These are phyloP conservation scores for Leersia perrieri DNA, from an alignment of 176 grass and related monocot genomes.

Conservation along the genomic window DNA sequence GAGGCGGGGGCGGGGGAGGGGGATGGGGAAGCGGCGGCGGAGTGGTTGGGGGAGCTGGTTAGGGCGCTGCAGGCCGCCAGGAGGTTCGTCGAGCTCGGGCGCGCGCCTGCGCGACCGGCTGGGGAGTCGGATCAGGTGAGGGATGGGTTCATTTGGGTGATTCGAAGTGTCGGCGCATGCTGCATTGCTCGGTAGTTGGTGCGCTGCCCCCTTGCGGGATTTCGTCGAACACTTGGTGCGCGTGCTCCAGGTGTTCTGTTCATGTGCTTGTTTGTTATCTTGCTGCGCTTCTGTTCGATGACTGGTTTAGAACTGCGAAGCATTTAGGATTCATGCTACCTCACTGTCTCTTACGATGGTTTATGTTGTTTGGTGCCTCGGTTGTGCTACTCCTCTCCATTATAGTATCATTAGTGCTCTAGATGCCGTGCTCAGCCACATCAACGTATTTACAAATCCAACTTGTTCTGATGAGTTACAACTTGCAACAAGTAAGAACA, in stretches of 20 bases:
- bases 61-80: constrained; percentile 62
- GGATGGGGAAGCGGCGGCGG: not conserved
- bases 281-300: not conserved
- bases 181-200: constrained; percentile 42
- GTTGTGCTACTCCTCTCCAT: not conserved
- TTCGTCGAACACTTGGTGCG: constrained; percentile 27
- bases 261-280: not conserved
- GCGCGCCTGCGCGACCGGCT: not conserved
- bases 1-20: constrained; percentile 16
- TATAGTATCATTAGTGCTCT: not conserved
- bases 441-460: not conserved
- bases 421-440: not conserved
- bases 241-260: not conserved
- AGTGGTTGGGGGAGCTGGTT: constrained; percentile 55
- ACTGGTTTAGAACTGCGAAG: not conserved
- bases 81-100: constrained; percentile 58
- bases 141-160: not conserved
- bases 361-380: not conserved
- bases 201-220: not conserved
- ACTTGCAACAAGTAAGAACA: not conserved
- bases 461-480: not conserved
- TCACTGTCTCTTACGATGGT: not conserved
- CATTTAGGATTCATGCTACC: not conserved
- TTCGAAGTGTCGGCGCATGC: not conserved
- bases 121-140: constrained; percentile 45